Conservation (phyloP, 495 filamentous ascomycete species). For the Podospora anserina region DNA sequence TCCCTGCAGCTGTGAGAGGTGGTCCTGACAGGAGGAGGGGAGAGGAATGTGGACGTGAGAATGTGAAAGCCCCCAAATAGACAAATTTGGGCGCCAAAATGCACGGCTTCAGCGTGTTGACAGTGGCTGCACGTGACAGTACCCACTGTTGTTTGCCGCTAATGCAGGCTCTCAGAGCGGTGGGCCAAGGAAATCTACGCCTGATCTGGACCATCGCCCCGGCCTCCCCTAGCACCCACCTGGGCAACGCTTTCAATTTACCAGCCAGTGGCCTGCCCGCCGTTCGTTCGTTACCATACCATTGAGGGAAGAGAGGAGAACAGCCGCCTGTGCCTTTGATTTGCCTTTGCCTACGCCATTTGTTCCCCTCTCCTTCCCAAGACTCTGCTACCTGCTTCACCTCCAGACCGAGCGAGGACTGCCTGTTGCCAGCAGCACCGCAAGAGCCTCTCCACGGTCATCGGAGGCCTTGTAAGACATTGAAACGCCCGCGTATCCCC, state of each 20-base stretch:
- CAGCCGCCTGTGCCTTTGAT: constrained; percentile 15
- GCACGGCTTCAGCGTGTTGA: constrained; percentile 12
- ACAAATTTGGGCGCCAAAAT: not conserved
- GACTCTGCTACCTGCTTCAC: not conserved
- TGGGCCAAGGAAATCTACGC: constrained; percentile 17
- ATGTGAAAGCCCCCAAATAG: too few species aligned
- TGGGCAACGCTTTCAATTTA: not conserved
- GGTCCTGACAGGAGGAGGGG: not conserved
- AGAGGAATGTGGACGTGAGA: not conserved
- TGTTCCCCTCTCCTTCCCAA: constrained; percentile 1
- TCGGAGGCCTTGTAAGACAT: constrained; percentile 6
- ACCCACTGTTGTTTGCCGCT: constrained; percentile 26
- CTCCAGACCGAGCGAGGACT: not conserved
- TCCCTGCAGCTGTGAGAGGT: constrained; percentile 1
- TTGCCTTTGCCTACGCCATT: constrained; percentile 1
- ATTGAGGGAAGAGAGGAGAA: constrained; percentile 9
- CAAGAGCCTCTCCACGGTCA: not conserved
- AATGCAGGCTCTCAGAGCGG: constrained; percentile 22
- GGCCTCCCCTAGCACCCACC: not conserved
- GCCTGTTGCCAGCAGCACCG: not conserved
- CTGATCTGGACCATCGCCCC: constrained; percentile 23
- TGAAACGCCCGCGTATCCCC: constrained; percentile 7
- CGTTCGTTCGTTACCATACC: not conserved
- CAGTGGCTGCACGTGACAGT: constrained; percentile 28
- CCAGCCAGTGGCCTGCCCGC: not conserved